These are phyloP conservation scores for Irpex lacteus DNA, from an alignment of 1,284 basidiomycete genomes.

Conservation along the genomic window DNA sequence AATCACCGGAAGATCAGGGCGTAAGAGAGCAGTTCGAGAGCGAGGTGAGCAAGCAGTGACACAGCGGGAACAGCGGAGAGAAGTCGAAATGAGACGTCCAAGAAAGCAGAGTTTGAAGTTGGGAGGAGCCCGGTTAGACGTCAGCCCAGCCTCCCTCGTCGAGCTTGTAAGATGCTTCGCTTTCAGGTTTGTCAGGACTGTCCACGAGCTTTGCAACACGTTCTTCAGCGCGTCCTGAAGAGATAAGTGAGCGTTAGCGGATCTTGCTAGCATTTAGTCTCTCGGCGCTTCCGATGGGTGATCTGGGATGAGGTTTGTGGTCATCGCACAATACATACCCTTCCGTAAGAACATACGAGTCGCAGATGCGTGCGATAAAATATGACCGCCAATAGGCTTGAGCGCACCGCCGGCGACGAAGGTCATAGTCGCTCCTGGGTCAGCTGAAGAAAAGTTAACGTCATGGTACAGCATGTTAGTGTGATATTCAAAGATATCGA, in stretches of 20 bases:
- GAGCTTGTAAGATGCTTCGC: slow-evolving; percentile 88
- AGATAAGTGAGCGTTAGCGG: not conserved
- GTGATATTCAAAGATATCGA: slow-evolving; percentile 6
- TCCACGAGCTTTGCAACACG: slow-evolving; percentile 94
- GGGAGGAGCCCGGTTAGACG: slow-evolving; percentile 34
- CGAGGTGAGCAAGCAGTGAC: not conserved
- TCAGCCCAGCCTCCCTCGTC: slow-evolving; percentile 86
- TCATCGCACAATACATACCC: slow-evolving; percentile 43
- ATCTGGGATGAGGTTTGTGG: not conserved
- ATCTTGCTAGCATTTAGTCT: too few species aligned
- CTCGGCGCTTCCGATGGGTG: not conserved
- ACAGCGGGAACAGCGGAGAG: not conserved
- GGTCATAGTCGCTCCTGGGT: slow-evolving; percentile 92
- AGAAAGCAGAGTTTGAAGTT: not conserved
- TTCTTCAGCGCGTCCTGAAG: slow-evolving; percentile 84
- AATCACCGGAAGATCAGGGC: not conserved
- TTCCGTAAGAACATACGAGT: slow-evolving; percentile 85
- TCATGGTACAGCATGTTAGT: not conserved
- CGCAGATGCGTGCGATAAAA: slow-evolving; percentile 83
- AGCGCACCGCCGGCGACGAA: slow-evolving; percentile 88
- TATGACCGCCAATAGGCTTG: slow-evolving; percentile 87
- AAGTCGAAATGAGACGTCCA: not conserved
- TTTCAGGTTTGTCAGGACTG: slow-evolving; percentile 89
- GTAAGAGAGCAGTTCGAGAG: not conserved
- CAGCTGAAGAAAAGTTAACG: slow-evolving; percentile 48